These are phyloP conservation scores for Exsudoporus frostii DNA, from an alignment of 768 basidiomycete species.

Conservation along the genomic window DNA sequence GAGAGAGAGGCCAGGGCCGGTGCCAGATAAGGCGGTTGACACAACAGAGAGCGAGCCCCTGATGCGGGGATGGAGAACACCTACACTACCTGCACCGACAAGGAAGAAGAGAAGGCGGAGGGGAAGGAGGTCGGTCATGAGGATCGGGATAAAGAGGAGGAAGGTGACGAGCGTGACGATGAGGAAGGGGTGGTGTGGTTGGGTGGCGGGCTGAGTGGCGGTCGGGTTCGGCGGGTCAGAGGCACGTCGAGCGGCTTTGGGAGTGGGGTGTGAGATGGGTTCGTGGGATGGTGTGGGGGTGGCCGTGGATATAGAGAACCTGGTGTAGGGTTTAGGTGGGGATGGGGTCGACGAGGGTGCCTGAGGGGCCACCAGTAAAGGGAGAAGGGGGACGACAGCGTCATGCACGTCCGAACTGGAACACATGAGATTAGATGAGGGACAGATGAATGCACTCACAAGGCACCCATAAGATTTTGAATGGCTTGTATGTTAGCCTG, in stretches of 20 bases:
- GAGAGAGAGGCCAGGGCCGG: constrained; percentile 19
- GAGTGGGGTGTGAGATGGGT: constrained; percentile 14
- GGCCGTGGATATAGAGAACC: constrained; percentile 25
- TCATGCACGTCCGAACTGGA: constrained; percentile 63
- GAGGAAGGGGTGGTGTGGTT: constrained; percentile 34
- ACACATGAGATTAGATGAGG: constrained; percentile 19
- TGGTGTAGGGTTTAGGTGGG: constrained; percentile 41
- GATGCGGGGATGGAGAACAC: constrained; percentile 12
- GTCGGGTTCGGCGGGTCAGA: background rate
- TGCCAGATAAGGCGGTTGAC: constrained; percentile 6
- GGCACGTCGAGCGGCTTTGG: background rate
- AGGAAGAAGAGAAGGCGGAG: constrained; percentile 44
- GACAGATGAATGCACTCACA: constrained; percentile 44
- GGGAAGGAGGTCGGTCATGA: constrained; percentile 42
- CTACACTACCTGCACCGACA: constrained; percentile 14
- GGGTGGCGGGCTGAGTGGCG: background rate
- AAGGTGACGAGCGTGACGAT: constrained; percentile 36
- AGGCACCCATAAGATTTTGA: constrained; percentile 85
- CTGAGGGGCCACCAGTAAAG: constrained; percentile 42
- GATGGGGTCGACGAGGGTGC: constrained; percentile 52
- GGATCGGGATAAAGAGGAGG: constrained; percentile 44
- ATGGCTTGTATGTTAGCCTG: constrained; percentile 85
- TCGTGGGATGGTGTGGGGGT: background rate
- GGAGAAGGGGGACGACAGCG: constrained; percentile 45
- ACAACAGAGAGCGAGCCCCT: background rate